Conservation (phyloP, 2,329 filamentous ascomycete genomes). For the Ilyonectria sp. region DNA sequence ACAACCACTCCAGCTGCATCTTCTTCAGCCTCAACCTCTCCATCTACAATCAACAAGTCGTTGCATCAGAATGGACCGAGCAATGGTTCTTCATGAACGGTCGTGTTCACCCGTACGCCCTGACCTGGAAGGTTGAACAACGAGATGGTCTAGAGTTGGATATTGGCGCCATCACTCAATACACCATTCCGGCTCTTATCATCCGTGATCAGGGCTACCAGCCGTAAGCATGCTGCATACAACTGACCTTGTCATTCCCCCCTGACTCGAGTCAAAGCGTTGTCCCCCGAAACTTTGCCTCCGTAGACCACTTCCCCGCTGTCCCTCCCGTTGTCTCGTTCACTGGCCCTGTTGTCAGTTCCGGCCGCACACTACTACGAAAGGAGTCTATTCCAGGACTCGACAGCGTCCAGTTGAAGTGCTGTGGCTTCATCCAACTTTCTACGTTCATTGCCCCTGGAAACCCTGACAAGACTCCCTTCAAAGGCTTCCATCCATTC, state of each 20-base stretch:
- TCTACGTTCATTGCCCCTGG: no score
- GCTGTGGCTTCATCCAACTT: no score
- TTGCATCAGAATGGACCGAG: no score
- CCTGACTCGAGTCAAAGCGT: not conserved
- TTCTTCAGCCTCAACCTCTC: not conserved
- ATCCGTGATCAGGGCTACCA: not conserved
- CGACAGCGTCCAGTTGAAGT: no score
- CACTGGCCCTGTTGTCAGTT: not conserved
- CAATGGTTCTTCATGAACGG: no score
- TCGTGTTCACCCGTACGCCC: not conserved
- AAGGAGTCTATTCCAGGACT: no score
- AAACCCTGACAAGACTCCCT: conserved; percentile 2
- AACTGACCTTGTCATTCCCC: not conserved
- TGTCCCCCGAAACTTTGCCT: not conserved
- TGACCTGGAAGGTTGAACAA: not conserved
- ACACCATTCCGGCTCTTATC: not conserved
- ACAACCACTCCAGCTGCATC: not conserved
- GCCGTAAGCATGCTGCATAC: not conserved
- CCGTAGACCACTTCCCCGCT: not conserved
- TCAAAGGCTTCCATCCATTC: conserved; percentile 1
- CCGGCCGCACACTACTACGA: no score
- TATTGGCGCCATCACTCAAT: not conserved
- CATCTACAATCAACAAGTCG: no score
- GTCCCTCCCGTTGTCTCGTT: not conserved
- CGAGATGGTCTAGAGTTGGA: not conserved